These are phyloP conservation scores for Sclerospora graminicola DNA, from an alignment of 352 stramenopile genomes.

Conservation along the genomic window DNA sequence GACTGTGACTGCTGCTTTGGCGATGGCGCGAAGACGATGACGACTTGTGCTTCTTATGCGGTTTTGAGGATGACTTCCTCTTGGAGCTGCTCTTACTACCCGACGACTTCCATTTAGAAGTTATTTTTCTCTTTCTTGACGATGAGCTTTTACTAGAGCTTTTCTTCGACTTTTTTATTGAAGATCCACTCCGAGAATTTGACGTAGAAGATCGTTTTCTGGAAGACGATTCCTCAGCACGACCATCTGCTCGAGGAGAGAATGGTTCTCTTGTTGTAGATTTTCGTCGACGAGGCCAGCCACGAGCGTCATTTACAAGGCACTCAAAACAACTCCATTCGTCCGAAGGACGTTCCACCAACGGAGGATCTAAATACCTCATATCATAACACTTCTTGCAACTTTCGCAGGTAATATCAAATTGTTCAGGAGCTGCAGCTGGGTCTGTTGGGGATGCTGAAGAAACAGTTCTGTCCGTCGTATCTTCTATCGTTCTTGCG, in stretches of 20 bases:
- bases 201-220: conserved; percentile 34
- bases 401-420: conserved; percentile 68
- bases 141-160: conserved; percentile 32
- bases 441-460: conserved; percentile 16
- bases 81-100: conserved; percentile 41
- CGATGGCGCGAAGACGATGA: conserved; percentile 55
- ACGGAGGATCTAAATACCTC: conserved; percentile 70
- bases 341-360: conserved; percentile 56
- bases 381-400: conserved; percentile 81
- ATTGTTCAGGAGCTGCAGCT: conserved; percentile 31
- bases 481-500: neutral
- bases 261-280: conserved; percentile 19
- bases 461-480: neutral
- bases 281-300: conserved; percentile 60
- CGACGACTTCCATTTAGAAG: conserved; percentile 30
- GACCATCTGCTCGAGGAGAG: conserved; percentile 10
- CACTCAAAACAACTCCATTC: conserved; percentile 86
- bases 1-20: conserved; percentile 36
- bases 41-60: conserved; percentile 59
- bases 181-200: conserved; percentile 29
- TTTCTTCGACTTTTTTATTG: conserved; percentile 32
- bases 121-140: conserved; percentile 36
- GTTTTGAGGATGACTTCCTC: conserved; percentile 55
- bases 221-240: conserved; percentile 7
- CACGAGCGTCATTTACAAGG: conserved; percentile 76